Percentiles rank a stretch among this genome's conserved stretches.
phyloP scores from a whole-genome alignment of 805 yeast genomes.

The Ogataea thermomethanolica region DNA sequence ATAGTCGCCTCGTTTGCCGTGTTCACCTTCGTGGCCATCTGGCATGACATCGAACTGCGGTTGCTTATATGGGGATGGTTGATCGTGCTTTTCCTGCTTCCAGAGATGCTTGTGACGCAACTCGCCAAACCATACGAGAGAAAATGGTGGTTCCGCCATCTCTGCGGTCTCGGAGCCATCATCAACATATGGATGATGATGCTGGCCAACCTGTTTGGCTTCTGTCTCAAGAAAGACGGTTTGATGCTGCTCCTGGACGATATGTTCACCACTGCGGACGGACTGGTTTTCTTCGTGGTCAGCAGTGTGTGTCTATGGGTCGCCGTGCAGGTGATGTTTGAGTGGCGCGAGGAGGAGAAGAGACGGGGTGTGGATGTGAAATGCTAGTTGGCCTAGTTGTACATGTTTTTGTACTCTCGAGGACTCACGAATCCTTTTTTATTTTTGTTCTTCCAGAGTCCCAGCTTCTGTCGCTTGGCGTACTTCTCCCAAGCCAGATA shows the following conservation, averaged over 20 bases:
- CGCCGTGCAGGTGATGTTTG: constrained; percentile 93
- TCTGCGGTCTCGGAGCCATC: constrained; percentile 87
- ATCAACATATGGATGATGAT: constrained; percentile 96
- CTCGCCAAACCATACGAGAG: constrained; percentile 32
- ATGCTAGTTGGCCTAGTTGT: constrained; percentile 46
- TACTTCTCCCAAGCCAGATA: constrained; percentile 57
- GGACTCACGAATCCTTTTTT: constrained; percentile 57
- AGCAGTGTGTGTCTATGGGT: constrained; percentile 70
- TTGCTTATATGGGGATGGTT: constrained; percentile 95
- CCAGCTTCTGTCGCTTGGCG: constrained; percentile 56
- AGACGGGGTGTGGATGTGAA: constrained; percentile 79
- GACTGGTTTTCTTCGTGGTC: constrained; percentile 57
- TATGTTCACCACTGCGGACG: constrained; percentile 69
- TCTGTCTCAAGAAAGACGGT: constrained; percentile 90
- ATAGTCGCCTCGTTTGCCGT: constrained; percentile 77
- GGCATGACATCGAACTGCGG: constrained; percentile 95
- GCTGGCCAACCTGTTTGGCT: constrained; percentile 92
- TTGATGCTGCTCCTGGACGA: constrained; percentile 59
- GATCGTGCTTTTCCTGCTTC: constrained; percentile 78
- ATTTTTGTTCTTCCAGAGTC: constrained; percentile 58
- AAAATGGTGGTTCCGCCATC: constrained; percentile 70
- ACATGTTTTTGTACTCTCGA: constrained; percentile 64
- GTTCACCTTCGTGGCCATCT: constrained; percentile 91
- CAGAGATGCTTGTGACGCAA: constrained; percentile 69
- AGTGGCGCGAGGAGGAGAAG: constrained; percentile 79